A percentile compares a stretch with the other conserved stretches of the same genome.
Conservation (phyloP, 1,284 basidiomycete species). For the Singerocomus inundabilis region DNA sequence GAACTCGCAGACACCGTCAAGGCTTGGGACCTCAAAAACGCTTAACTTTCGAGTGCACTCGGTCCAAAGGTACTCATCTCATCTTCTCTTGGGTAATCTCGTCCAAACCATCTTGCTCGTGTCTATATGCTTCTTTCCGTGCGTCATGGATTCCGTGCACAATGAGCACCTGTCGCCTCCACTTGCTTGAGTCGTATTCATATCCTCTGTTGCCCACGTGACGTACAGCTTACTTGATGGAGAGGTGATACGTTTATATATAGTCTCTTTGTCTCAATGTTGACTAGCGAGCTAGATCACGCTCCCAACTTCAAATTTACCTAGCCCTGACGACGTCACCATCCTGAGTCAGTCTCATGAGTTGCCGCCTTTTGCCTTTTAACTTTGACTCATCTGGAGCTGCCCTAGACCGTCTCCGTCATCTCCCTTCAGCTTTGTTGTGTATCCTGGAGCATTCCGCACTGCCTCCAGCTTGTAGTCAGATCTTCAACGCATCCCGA, state of each 20-base stretch:
- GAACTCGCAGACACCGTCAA: conserved; percentile 78
- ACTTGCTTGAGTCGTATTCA: not conserved
- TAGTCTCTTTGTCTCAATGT: too few species aligned
- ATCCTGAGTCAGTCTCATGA: too few species aligned
- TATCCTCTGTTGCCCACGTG: not conserved
- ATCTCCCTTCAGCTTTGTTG: too few species aligned
- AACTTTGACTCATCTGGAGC: too few species aligned
- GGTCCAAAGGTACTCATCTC: conserved; percentile 56
- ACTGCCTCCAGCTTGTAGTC: too few species aligned
- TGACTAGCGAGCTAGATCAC: not conserved
- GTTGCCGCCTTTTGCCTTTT: too few species aligned
- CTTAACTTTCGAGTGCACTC: conserved; percentile 71
- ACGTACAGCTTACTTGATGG: not conserved
- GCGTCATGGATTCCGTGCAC: conserved; percentile 23
- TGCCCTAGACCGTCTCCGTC: too few species aligned
- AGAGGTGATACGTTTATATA: conserved; percentile 1
- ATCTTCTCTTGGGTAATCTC: not conserved
- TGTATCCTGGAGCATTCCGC: too few species aligned
- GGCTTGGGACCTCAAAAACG: conserved; percentile 83
- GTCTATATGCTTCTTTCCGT: conserved; percentile 7
- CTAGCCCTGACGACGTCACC: conserved; percentile 75
- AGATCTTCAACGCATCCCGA: too few species aligned
- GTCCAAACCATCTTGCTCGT: conserved; percentile 7
- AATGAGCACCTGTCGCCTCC: not conserved
- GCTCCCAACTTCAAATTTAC: not conserved